A percentile compares a stretch with the other conserved stretches of the same genome.
phyloP scores from a whole-genome alignment of 2,329 filamentous ascomycete genomes.

The Akanthomyces dipterigenus region DNA sequence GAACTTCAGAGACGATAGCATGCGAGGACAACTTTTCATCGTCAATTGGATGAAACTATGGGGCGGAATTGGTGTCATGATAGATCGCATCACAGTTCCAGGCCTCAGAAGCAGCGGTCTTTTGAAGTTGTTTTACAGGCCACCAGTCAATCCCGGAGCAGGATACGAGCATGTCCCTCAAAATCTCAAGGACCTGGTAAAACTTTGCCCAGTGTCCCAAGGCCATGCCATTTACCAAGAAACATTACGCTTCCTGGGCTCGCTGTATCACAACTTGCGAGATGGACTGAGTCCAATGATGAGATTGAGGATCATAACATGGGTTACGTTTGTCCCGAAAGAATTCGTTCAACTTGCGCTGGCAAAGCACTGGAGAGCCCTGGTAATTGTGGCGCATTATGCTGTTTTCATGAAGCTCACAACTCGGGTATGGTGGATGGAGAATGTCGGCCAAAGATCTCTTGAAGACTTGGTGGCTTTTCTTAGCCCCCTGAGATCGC shows the following conservation, averaged over 20 bases:
- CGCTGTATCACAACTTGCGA: conserved; percentile 43
- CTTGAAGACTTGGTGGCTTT: conserved; percentile 32
- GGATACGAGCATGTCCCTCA: neutral
- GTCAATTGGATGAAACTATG: conserved; percentile 51
- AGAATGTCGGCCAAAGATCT: conserved; percentile 41
- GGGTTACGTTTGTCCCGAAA: conserved; percentile 43
- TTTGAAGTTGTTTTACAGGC: neutral
- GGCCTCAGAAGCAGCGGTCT: neutral
- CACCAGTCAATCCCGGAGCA: neutral
- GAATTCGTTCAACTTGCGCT: conserved; percentile 38
- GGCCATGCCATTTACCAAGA: conserved; percentile 31
- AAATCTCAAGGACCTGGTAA: neutral
- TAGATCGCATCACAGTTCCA: neutral
- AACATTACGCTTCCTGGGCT: conserved; percentile 43
- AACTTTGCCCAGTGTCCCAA: conserved; percentile 31
- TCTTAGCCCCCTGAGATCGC: conserved; percentile 33
- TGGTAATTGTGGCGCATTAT: conserved; percentile 48
- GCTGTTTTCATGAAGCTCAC: conserved; percentile 43
- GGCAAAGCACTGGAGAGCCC: conserved; percentile 35
- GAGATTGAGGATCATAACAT: conserved; percentile 44
- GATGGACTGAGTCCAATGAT: conserved; percentile 39
- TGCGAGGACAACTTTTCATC: conserved; percentile 37
- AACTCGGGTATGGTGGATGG: conserved; percentile 42
- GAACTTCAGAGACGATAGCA: conserved; percentile 41
- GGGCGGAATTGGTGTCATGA: conserved; percentile 35